Evolutionary conservation across 2,329 filamentous ascomycete genomes (phyloP).

Genomic region (Penicillium sp.): DNA sequence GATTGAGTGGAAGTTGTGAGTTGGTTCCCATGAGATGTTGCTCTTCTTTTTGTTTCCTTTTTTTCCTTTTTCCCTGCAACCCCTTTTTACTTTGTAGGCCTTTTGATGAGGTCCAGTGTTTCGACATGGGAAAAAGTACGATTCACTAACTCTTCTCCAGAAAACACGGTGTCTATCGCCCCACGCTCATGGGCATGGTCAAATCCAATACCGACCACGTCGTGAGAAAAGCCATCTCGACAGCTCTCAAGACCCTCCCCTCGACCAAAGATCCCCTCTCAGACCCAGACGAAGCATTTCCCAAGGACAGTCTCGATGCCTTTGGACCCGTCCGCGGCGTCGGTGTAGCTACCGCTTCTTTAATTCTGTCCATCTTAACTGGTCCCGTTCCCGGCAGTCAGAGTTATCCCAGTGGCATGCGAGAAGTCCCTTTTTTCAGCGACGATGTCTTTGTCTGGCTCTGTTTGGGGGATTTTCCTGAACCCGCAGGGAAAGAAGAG

Average conservation of each 20-base stretch:
- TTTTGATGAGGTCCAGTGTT: no score
- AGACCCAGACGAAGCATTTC: slow-evolving; percentile 20
- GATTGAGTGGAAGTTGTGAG: slow-evolving; percentile 44
- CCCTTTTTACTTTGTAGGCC: no score
- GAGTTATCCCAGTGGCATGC: background rate
- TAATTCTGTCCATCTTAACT: slow-evolving; percentile 35
- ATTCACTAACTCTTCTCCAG: slow-evolving; percentile 13
- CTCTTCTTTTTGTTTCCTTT: no score
- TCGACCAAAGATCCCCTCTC: slow-evolving; percentile 6
- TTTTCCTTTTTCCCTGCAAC: no score
- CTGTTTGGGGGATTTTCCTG: slow-evolving; percentile 22
- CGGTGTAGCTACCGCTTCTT: slow-evolving; percentile 39
- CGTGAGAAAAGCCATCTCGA: slow-evolving; percentile 22
- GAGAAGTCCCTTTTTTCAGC: slow-evolving; percentile 37
- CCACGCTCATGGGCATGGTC: slow-evolving; percentile 37
- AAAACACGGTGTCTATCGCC: slow-evolving; percentile 38
- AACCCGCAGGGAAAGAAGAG: background rate
- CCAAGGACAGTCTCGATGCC: slow-evolving; percentile 26
- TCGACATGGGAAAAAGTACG: no score
- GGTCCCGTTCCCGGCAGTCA: background rate
- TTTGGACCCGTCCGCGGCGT: slow-evolving; percentile 36
- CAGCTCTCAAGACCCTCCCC: slow-evolving; percentile 17
- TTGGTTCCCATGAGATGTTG: slow-evolving; percentile 1
- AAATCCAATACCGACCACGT: slow-evolving; percentile 28
- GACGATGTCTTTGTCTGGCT: slow-evolving; percentile 41